phyloP scores from a whole-genome alignment of 2,329 filamentous ascomycete species.

The Aspergillus arachidicola region DNA sequence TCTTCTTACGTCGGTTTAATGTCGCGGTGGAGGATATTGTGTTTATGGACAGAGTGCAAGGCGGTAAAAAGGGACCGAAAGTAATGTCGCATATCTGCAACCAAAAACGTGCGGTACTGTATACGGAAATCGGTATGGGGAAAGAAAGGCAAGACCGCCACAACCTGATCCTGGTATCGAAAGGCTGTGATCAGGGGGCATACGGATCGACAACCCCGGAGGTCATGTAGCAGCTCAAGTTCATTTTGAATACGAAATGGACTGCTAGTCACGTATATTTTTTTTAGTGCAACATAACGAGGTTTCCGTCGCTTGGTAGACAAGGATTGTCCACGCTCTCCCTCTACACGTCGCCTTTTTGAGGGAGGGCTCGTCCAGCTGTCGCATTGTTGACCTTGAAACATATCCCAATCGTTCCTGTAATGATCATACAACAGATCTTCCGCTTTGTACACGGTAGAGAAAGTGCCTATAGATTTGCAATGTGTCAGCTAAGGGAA shows the following conservation, averaged over 20 bases:
- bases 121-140: conserved; percentile 87
- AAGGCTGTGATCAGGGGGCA: conserved; percentile 98
- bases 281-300: conserved; percentile 95
- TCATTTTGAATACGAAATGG: conserved; percentile 94
- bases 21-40: conserved; percentile 87
- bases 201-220: conserved; percentile 79
- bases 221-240: conserved; percentile 86
- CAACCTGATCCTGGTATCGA: conserved; percentile 87
- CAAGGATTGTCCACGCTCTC: conserved; percentile 35
- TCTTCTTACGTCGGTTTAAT: conserved; percentile 79
- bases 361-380: conserved; percentile 71
- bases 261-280: conserved; percentile 98
- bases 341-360: conserved; percentile 54
- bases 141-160: conserved; percentile 94
- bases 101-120: conserved; percentile 89
- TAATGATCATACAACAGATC: conserved; percentile 83
- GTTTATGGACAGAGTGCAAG: conserved; percentile 77
- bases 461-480: conserved; percentile 78
- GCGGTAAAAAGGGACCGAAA: conserved; percentile 86
- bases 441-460: conserved; percentile 97
- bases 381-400: conserved; percentile 61
- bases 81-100: conserved; percentile 85
- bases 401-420: conserved; percentile 83
- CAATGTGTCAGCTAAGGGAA: conserved; percentile 11
- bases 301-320: conserved; percentile 52